Evolutionary conservation across 305 asterid species (phyloP).

Genomic region (Fraxinus floribunda): DNA sequence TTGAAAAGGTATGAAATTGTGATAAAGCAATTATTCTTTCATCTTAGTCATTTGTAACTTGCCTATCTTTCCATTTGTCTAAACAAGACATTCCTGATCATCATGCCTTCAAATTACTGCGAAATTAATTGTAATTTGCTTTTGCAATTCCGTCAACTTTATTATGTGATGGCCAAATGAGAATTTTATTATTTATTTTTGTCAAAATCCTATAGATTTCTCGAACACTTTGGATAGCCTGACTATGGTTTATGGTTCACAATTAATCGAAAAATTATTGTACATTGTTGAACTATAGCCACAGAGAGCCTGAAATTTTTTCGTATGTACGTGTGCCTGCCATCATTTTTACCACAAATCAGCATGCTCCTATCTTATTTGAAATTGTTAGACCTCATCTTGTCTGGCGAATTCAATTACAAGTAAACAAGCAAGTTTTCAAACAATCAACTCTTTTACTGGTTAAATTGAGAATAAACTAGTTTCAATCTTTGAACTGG

Average conservation of each 20-base stretch:
- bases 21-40: not conserved
- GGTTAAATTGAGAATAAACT: not conserved
- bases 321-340: not conserved
- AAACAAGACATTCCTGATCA: not conserved
- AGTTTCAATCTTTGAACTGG: not conserved
- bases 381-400: not conserved
- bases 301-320: not conserved
- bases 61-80: not conserved
- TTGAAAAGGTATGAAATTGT: conserved; percentile 57
- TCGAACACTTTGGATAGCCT: not conserved
- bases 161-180: conserved; percentile 3
- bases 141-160: not conserved
- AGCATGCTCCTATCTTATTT: not conserved
- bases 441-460: not conserved
- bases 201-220: not conserved
- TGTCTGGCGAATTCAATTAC: not conserved
- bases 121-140: conserved; percentile 5
- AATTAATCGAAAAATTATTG: not conserved
- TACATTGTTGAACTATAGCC: not conserved
- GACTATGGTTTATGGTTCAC: not conserved
- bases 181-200: not conserved
- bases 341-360: not conserved
- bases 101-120: not conserved
- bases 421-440: not conserved
- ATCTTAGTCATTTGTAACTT: not conserved